Conservation (phyloP, 2,329 filamentous ascomycete genomes). For the Cryphonectria radicalis region DNA sequence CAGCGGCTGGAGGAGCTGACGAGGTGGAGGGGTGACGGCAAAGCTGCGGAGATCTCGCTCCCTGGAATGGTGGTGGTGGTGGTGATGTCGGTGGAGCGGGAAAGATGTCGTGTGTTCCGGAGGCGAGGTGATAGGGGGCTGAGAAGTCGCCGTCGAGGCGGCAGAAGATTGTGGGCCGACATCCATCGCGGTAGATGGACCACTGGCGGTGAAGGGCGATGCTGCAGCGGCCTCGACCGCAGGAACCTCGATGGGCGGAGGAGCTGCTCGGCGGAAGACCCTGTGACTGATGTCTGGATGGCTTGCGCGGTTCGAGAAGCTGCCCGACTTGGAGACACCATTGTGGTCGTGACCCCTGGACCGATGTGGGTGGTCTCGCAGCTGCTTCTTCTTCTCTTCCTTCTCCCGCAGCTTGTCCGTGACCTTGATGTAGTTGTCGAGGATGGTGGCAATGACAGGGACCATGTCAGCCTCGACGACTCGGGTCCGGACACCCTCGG, state of each 20-base stretch:
- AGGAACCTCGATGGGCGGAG: conserved; percentile 60
- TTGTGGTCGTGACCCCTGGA: conserved; percentile 56
- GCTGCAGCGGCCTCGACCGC: conserved; percentile 76
- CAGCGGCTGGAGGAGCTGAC: conserved; percentile 66
- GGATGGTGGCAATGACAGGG: conserved; percentile 94
- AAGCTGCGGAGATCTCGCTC: conserved; percentile 53
- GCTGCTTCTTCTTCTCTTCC: conserved; percentile 75
- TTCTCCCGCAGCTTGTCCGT: conserved; percentile 90
- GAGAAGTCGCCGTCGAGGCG: conserved; percentile 52
- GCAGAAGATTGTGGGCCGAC: neutral
- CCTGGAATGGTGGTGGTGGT: conserved; percentile 53
- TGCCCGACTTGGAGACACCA: conserved; percentile 51
- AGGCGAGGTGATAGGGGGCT: conserved; percentile 70
- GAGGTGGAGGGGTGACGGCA: conserved; percentile 53
- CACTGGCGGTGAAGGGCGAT: conserved; percentile 45
- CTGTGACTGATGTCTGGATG: conserved; percentile 64
- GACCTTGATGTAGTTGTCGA: conserved; percentile 98
- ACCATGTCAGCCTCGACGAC: conserved; percentile 99
- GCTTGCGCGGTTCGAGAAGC: conserved; percentile 57
- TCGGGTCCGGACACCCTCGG: conserved; percentile 88
- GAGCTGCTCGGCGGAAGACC: conserved; percentile 74
- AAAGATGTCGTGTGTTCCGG: conserved; percentile 69
- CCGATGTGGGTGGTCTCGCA: conserved; percentile 56
- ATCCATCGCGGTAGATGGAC: conserved; percentile 43
- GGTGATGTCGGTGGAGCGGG: conserved; percentile 48